A percentile compares a stretch with the other conserved stretches of the same genome.
These are phyloP conservation scores for Neoboletus subvelutipes DNA, from an alignment of 768 basidiomycete species.

Conservation along the genomic window DNA sequence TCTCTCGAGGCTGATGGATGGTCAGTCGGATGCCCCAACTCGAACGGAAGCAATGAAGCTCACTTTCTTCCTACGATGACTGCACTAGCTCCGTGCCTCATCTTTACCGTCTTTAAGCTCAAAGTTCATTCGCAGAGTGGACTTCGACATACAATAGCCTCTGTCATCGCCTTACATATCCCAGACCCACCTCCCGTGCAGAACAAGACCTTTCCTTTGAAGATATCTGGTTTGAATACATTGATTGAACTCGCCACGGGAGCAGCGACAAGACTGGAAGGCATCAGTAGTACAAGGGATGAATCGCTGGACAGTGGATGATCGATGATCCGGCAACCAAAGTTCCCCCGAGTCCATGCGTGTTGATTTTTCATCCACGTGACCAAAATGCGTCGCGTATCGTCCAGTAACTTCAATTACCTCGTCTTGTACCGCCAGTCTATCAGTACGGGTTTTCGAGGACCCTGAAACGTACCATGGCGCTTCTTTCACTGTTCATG, in stretches of 20 bases:
- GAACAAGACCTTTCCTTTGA: conserved; percentile 88
- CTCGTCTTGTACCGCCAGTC: background rate
- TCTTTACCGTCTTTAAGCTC: conserved; percentile 41
- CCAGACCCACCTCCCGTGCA: conserved; percentile 93
- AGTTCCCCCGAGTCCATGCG: background rate
- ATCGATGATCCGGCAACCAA: background rate
- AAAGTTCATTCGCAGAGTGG: background rate
- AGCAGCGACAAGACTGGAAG: conserved; percentile 40
- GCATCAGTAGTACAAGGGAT: conserved; percentile 27
- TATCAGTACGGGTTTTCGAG: background rate
- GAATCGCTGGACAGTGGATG: background rate
- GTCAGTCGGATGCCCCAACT: conserved; percentile 3
- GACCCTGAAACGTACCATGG: conserved; percentile 9
- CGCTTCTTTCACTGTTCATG: conserved; percentile 25
- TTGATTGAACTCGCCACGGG: conserved; percentile 53
- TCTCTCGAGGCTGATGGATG: conserved; percentile 58
- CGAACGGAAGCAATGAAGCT: conserved; percentile 25
- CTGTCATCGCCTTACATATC: conserved; percentile 88
- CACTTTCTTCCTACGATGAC: conserved; percentile 87
- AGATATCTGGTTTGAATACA: conserved; percentile 77
- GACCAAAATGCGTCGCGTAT: conserved; percentile 11
- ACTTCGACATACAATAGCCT: conserved; percentile 61
- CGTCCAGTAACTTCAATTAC: background rate
- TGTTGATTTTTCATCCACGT: conserved; percentile 26
- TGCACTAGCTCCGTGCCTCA: conserved; percentile 80